Percentiles rank a stretch among this genome's conserved stretches.
Conservation (phyloP, 208 protist species). For the Trypanosoma theileri region DNA sequence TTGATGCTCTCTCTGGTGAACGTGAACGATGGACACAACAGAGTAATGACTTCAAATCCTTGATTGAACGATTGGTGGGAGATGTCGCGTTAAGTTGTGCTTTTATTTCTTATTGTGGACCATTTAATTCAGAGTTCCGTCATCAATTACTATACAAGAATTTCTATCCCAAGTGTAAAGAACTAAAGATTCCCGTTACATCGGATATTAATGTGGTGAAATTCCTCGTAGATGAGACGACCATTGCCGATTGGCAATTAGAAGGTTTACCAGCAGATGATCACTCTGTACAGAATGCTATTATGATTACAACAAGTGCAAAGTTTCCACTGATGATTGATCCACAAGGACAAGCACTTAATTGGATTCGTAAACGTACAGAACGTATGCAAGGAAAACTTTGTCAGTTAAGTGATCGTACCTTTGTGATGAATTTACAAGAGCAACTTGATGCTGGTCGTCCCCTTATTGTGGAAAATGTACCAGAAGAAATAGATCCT, state of each 20-base stretch:
- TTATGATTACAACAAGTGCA: slow-evolving; percentile 96
- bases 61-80: slow-evolving; percentile 95
- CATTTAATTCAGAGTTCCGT: slow-evolving; percentile 98
- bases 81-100: slow-evolving; percentile 97
- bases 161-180: slow-evolving; percentile 93
- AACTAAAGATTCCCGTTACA: slow-evolving; percentile 90
- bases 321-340: slow-evolving; percentile 98
- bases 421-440: slow-evolving; percentile 93
- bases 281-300: slow-evolving; percentile 99
- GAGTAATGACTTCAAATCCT: slow-evolving; percentile 95
- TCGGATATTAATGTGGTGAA: slow-evolving; percentile 94
- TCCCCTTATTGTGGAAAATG: slow-evolving; percentile 96
- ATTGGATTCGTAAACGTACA: slow-evolving; percentile 94
- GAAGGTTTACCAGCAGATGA: slow-evolving; percentile 98
- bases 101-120: slow-evolving; percentile 98
- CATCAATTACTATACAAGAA: slow-evolving; percentile 90
- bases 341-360: slow-evolving; percentile 97
- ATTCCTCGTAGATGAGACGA: slow-evolving; percentile 96
- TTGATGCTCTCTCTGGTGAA: slow-evolving; percentile 97
- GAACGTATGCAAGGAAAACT: slow-evolving; percentile 86
- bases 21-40: slow-evolving; percentile 96
- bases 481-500: slow-evolving; percentile 97
- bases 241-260: slow-evolving; percentile 97
- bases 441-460: slow-evolving; percentile 90
- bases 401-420: slow-evolving; percentile 92